Evolutionary conservation across 176 grass and related monocot species (phyloP), one percentile per base, ranked within the genome.

Genomic region (Aegilops bicornis): DNA sequence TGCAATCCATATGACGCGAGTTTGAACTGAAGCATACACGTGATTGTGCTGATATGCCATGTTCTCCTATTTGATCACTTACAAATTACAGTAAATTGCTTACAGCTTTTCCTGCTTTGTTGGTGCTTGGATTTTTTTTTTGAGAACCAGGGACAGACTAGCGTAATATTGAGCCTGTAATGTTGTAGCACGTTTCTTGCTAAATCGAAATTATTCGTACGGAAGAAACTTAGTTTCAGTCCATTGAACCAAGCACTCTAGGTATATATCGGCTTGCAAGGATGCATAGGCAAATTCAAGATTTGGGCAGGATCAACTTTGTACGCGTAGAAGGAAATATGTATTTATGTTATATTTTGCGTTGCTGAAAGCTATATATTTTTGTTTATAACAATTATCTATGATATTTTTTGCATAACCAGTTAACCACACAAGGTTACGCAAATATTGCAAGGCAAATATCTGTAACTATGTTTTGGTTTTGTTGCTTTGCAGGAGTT

Each of bases 401-500:
- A 19, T 17, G 15, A 17, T 56, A 56, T 20, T 2, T 54, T 56
- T 56, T 20, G 52, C 17, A 52, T 56, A 20, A 20, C 52, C 15
- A 5, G 47, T 50, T 56, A 56, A 52, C 30, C 62, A 67, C 35
- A 78, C 33, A 45, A 6, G 47, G 27, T 16, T 19, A 17, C 52
- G 7, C 5, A 14, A 79, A 80, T 76, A 15, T 86, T 6, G 14
- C 22, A 76, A 37, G 3, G 2, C 32, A 73, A 73, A 22, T 43
- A 19, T 43, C 37, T 84, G 54, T 47, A 59, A 89, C 64, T 17
- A 47, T 11, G 22, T 45, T 62, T 3, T 67, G 9, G 75, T 64
- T 4, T 65, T 77, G 42, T 68, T 36, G 36, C 7, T 83, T 37
- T 86, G 75, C 89, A 94, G 97, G 97, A 50, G 90, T 99, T 65